Evolutionary conservation across 768 basidiomycete species (phyloP), one percentile per base, ranked within the genome.

Genomic region (Kwoniella bestiolae): DNA sequence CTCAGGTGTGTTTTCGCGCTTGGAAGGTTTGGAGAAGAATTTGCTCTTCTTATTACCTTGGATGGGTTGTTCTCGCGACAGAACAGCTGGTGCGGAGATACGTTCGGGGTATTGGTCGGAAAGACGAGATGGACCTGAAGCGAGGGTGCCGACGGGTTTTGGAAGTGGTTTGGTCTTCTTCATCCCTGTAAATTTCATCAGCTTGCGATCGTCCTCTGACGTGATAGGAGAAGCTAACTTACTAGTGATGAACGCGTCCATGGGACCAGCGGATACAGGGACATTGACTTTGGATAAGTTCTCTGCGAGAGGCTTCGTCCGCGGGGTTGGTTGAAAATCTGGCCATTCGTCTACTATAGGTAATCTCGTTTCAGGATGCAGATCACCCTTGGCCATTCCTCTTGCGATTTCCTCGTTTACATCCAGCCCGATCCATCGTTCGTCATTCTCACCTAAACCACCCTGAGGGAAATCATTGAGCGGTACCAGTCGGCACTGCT

Each of bases 401-500:
- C 55, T 49, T 18, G 78, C 78, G 18, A 76, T 67, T 3, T 70
- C 67, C 4, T 69, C 56, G 3, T 59, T 46, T 7, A 78, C 61
- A 60, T 81, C 77, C 26, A 75, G 61, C 55, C 80, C 80, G 23
- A 81, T 73, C 70, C 77, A 79, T 28, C 59, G 63, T 55, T 75
- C 66, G 52, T 81, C 78, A 8, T 71, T 52, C 38, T 66, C 71
- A 3, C 53, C 58, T 32, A 81, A 47, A 14, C 77, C 73, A 12
- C 63, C 85, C 32, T 82, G 84, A 0, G 90, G 84, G 7, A 85
- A 75, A 1, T 87, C 86, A 26, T 85, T 87, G 64, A 98, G 80
- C 76, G 90, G 86, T 1, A 92, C 89, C 14, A 98, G 82, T 61
- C 80, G 83, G 79, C 88, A 84, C 34, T 82, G 68, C 23, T 82